Conservation (phyloP, 345 rosid genomes). For the Clausena lansium region DNA sequence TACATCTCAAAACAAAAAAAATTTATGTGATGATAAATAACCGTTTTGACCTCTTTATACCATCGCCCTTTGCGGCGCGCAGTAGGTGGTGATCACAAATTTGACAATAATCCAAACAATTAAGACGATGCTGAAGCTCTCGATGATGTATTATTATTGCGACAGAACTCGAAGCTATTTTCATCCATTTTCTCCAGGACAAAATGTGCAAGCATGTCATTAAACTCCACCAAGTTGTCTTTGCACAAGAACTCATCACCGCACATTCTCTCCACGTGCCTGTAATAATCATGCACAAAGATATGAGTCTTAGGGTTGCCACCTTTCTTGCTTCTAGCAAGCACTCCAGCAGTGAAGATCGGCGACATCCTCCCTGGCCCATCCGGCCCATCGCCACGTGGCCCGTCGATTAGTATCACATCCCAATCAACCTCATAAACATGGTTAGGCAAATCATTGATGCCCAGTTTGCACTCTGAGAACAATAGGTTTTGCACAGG, state of each 20-base stretch:
- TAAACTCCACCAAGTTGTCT: constrained; percentile 69
- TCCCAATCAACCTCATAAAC: constrained; percentile 97
- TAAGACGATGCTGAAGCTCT: constrained; percentile 10
- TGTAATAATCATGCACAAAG: constrained; percentile 81
- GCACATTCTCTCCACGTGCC: constrained; percentile 67
- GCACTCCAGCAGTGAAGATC: constrained; percentile 90
- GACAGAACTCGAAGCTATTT: constrained; percentile 54
- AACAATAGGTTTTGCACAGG: constrained; percentile 90
- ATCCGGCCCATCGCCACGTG: constrained; percentile 72
- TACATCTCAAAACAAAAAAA: neutral
- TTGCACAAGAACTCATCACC: constrained; percentile 89
- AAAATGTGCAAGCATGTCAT: constrained; percentile 78
- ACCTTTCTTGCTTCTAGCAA: constrained; percentile 78
- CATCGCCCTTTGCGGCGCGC: neutral
- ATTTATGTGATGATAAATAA: constrained; percentile 12
- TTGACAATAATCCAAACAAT: neutral
- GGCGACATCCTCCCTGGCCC: constrained; percentile 87
- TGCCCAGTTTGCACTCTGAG: constrained; percentile 79
- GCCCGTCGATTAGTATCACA: constrained; percentile 91
- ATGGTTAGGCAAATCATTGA: constrained; percentile 90
- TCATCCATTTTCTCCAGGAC: constrained; percentile 77
- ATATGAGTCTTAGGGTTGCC: constrained; percentile 76
- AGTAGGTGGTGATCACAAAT: neutral
- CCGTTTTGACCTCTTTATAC: constrained; percentile 2
- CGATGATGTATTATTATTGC: constrained; percentile 26